phyloP scores from a whole-genome alignment of 2,329 filamentous ascomycete genomes.

The Didymella glomerata region DNA sequence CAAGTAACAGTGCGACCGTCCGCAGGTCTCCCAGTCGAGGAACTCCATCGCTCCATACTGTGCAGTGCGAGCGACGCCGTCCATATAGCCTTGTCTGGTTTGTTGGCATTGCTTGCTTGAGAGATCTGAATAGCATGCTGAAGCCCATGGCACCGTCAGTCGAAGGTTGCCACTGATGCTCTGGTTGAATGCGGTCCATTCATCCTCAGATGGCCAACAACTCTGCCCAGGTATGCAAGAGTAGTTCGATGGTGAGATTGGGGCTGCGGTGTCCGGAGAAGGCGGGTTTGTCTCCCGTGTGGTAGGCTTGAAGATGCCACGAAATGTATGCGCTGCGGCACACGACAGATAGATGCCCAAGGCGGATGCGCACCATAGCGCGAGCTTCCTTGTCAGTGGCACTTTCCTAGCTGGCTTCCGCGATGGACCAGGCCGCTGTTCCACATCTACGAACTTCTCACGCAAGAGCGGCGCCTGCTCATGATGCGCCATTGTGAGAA shows the following conservation, averaged over 20 bases:
- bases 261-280: neutral
- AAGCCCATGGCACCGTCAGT: slow-evolving; percentile 44
- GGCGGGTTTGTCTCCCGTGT: neutral
- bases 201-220: slow-evolving; percentile 47
- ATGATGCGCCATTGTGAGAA: slow-evolving; percentile 20
- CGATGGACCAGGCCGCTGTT: neutral
- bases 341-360: slow-evolving; percentile 19
- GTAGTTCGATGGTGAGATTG: slow-evolving; percentile 31
- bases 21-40: slow-evolving; percentile 48
- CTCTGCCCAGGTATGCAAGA: slow-evolving; percentile 48
- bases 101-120: slow-evolving; percentile 34
- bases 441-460: slow-evolving; percentile 24
- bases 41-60: slow-evolving; percentile 50
- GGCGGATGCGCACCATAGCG: slow-evolving; percentile 4
- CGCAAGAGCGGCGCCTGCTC: slow-evolving; percentile 27
- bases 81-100: slow-evolving; percentile 36
- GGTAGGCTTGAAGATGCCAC: neutral
- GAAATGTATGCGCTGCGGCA: slow-evolving; percentile 14
- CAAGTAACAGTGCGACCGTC: slow-evolving; percentile 41
- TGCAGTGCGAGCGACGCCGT: slow-evolving; percentile 35
- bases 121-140: slow-evolving; percentile 38
- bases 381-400: neutral
- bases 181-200: slow-evolving; percentile 46
- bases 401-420: neutral
- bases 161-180: slow-evolving; percentile 43